Conservation (phyloP, 176 grass and related monocot genomes). For the Cocos nucifera region DNA sequence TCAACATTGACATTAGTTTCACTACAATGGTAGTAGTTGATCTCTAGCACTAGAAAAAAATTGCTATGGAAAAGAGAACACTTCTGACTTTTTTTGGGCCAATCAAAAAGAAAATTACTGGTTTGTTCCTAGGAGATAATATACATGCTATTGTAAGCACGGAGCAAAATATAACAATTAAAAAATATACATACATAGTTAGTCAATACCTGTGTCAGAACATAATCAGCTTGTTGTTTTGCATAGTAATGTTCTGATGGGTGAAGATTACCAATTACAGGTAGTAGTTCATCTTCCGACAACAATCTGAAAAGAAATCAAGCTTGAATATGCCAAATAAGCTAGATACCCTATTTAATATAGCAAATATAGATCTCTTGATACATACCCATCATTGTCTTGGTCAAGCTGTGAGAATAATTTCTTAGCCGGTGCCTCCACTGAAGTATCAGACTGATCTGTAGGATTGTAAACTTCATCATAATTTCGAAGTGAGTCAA, state of each 20-base stretch:
- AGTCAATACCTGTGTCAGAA: conserved; percentile 59
- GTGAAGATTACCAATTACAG: conserved; percentile 10
- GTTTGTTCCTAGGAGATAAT: too few relatives aligned
- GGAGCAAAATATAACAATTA: conserved; percentile 5
- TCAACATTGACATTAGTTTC: too few relatives aligned
- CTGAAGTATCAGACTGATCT: conserved; percentile 41
- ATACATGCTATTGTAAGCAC: too few relatives aligned
- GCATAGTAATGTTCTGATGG: conserved; percentile 10
- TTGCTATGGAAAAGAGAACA: too few relatives aligned
- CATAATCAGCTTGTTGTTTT: conserved; percentile 41
- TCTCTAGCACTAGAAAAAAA: too few relatives aligned
- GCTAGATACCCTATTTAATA: background rate
- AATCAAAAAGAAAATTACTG: too few relatives aligned
- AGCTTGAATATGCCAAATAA: background rate
- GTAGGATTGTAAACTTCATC: conserved; percentile 46
- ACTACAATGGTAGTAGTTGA: too few relatives aligned
- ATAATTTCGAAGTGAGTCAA: conserved; percentile 66
- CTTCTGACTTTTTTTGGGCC: too few relatives aligned
- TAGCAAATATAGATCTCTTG: conserved; percentile 9
- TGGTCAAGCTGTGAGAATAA: conserved; percentile 75
- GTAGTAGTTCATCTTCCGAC: conserved; percentile 23
- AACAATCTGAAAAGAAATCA: conserved; percentile 51
- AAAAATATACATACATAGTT: conserved; percentile 4
- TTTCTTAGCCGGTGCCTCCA: conserved; percentile 68
- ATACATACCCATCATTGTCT: conserved; percentile 83